phyloP scores from a whole-genome alignment of 2,329 filamentous ascomycete species.

The Aspergillus ochraceoroseus region DNA sequence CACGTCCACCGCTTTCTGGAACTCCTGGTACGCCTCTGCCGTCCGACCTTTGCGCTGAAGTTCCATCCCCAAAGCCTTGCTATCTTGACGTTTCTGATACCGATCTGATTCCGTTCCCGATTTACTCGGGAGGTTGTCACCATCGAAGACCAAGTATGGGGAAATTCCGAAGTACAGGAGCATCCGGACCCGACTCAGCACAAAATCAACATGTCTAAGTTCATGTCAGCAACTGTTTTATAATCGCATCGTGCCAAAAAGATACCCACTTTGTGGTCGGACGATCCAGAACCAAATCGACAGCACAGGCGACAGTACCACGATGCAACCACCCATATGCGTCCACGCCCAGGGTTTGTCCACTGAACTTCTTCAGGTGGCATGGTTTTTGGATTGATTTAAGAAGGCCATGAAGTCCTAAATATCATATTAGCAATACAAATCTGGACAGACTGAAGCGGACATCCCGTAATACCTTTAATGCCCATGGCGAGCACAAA shows the following conservation, averaged over 20 bases:
- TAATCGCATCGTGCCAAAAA: conserved; percentile 29
- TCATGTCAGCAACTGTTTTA: conserved; percentile 52
- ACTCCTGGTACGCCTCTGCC: conserved; percentile 73
- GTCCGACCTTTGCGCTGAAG: conserved; percentile 75
- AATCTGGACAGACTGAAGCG: conserved; percentile 3
- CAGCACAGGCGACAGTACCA: conserved; percentile 81
- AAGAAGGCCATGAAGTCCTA: conserved; percentile 81
- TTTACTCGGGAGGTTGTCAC: conserved; percentile 91
- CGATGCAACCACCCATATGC: conserved; percentile 98
- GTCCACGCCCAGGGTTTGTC: conserved; percentile 88
- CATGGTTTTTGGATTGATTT: conserved; percentile 93
- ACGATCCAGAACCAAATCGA: conserved; percentile 82
- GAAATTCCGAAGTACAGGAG: conserved; percentile 85
- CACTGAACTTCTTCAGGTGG: conserved; percentile 78
- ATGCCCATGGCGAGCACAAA: conserved; percentile 42
- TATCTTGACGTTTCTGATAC: conserved; percentile 69
- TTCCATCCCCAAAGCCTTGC: conserved; percentile 69
- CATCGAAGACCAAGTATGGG: conserved; percentile 95
- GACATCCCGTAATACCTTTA: conserved; percentile 34
- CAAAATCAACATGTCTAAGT: conserved; percentile 77
- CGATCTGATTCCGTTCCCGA: conserved; percentile 76
- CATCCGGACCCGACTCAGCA: conserved; percentile 88
- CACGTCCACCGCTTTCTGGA: conserved; percentile 93
- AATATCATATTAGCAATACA: conserved; percentile 6
- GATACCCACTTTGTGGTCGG: conserved; percentile 69